Evolutionary conservation across 148 eudicot species (phyloP).

Genomic region (Linanthus parryae): DNA sequence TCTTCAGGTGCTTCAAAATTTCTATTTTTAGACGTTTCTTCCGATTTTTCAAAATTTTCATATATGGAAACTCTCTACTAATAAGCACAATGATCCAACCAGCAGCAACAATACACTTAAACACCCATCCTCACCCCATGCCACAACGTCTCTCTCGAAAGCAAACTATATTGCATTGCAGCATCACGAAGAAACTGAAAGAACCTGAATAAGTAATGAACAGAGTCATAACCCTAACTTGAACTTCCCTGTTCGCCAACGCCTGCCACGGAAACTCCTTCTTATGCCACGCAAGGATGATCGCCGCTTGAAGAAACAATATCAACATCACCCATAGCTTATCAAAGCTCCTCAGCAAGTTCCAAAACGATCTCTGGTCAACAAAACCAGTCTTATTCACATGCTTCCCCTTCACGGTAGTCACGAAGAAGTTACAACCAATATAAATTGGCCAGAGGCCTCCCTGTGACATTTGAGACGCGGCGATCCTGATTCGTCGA

Average conservation of each 20-base stretch:
- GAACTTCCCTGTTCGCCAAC: conserved; percentile 36
- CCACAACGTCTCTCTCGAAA: conserved; percentile 72
- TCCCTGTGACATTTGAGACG: too few species aligned
- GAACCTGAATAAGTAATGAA: conserved; percentile 79
- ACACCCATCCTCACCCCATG: conserved; percentile 72
- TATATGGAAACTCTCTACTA: too few species aligned
- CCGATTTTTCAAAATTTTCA: too few species aligned
- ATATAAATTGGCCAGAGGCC: conserved; percentile 82
- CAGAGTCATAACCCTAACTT: conserved; percentile 61
- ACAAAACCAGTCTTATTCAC: conserved; percentile 96
- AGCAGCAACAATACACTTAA: conserved; percentile 53
- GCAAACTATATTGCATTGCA: conserved; percentile 69
- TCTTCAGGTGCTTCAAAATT: too few species aligned
- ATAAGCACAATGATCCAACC: conserved; percentile 62
- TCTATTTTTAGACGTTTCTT: too few species aligned
- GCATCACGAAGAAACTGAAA: conserved; percentile 62
- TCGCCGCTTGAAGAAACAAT: conserved; percentile 75
- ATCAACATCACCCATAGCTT: conserved; percentile 83
- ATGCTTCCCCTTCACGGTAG: conserved; percentile 38
- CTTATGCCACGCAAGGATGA: conserved; percentile 76
- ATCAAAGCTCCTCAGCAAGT: conserved; percentile 74
- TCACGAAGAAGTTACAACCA: conserved; percentile 64
- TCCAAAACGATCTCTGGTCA: conserved; percentile 95
- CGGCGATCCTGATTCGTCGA: too few species aligned
- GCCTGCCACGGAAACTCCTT: conserved; percentile 70